These are phyloP conservation scores for Dictyostelium intermedium DNA, from an alignment of 78 protist genomes.

Conservation along the genomic window DNA sequence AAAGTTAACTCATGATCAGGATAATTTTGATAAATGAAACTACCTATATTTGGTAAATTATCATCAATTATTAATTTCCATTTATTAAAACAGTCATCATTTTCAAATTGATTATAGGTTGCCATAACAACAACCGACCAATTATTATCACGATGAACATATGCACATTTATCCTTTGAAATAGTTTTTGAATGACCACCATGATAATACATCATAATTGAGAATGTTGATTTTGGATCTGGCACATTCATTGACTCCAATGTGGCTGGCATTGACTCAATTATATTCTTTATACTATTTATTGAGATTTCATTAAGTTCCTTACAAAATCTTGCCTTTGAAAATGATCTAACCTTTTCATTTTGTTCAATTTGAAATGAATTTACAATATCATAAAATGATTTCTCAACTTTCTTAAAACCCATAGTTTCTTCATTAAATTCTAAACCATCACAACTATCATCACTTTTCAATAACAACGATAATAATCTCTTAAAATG, in stretches of 20 bases:
- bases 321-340: background rate
- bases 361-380: background rate
- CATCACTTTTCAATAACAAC: background rate
- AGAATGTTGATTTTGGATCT: background rate
- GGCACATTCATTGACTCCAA: background rate
- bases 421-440: background rate
- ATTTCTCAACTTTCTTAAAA: background rate
- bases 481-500: background rate
- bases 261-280: background rate
- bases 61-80: background rate
- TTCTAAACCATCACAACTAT: background rate
- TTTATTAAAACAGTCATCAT: background rate
- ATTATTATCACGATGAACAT: background rate
- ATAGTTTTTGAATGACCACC: background rate
- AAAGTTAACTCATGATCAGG: background rate
- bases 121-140: background rate
- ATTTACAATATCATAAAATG: background rate
- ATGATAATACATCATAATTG: background rate
- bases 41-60: background rate
- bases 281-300: background rate
- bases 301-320: background rate
- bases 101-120: background rate
- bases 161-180: background rate
- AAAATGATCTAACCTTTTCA: background rate
- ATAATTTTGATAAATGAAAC: constrained; percentile 15